These are phyloP conservation scores for Apiotrichum gamsii DNA, from an alignment of 1,284 basidiomycete species.

Conservation along the genomic window DNA sequence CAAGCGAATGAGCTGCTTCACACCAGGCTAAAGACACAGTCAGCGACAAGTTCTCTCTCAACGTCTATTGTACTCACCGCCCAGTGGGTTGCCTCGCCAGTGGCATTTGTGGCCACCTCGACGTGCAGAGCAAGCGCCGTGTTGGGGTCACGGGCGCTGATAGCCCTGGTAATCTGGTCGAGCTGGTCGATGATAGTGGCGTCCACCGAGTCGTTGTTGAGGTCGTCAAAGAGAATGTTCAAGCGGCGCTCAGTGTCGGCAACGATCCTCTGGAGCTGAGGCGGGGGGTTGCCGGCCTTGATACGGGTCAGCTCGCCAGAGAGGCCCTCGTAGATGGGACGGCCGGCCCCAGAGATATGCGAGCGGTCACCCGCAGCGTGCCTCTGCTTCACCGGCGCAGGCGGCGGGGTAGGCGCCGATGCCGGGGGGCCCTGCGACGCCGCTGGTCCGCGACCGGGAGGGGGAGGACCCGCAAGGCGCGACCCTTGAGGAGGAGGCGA, in stretches of 20 bases:
- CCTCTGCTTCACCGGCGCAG: conserved; percentile 51
- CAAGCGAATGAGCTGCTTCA: conserved; percentile 62
- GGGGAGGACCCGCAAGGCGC: conserved; percentile 10
- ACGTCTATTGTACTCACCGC: conserved; percentile 50
- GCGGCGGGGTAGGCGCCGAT: conserved; percentile 15
- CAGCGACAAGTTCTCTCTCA: background rate
- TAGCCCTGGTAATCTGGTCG: conserved; percentile 61
- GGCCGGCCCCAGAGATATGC: conserved; percentile 72
- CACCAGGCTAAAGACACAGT: conserved; percentile 51
- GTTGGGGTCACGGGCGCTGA: conserved; percentile 64
- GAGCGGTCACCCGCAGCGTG: conserved; percentile 75
- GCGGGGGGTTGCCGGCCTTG: conserved; percentile 53
- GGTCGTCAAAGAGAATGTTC: conserved; percentile 77
- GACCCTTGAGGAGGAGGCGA: conserved; percentile 29
- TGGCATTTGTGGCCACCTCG: conserved; percentile 67
- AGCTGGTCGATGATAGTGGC: conserved; percentile 63
- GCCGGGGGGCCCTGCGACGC: conserved; percentile 1
- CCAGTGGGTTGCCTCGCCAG: conserved; percentile 77
- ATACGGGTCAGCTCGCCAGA: conserved; percentile 58
- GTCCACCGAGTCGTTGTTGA: conserved; percentile 87
- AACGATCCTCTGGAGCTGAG: conserved; percentile 68
- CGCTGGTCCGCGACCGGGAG: conserved; percentile 1
- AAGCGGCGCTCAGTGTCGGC: conserved; percentile 85
- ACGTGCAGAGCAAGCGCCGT: conserved; percentile 69
- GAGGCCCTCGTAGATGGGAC: conserved; percentile 64